phyloP scores from a whole-genome alignment of 1,284 basidiomycete species.

The Boletus calvinii region DNA sequence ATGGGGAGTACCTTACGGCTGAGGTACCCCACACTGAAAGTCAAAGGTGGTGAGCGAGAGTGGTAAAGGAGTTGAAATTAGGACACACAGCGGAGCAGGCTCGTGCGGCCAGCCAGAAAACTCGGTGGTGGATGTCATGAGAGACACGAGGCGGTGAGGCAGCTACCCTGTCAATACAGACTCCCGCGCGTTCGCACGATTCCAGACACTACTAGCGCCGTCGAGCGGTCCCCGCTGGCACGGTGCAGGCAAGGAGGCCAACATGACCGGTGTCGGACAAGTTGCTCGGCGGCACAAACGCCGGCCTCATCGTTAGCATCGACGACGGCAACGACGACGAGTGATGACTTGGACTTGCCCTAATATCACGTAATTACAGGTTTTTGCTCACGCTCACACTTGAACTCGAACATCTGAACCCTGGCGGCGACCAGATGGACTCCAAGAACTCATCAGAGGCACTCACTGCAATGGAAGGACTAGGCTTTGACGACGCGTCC shows the following conservation, averaged over 20 bases:
- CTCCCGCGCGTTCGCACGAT: conserved; percentile 31
- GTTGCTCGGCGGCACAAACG: conserved; percentile 9
- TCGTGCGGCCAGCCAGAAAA: conserved; percentile 45
- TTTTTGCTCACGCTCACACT: conserved; percentile 30
- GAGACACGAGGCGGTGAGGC: conserved; percentile 40
- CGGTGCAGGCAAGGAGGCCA: conserved; percentile 3
- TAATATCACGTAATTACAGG: conserved; percentile 28
- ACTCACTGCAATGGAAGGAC: conserved; percentile 51
- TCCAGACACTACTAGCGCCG: conserved; percentile 18
- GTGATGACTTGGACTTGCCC: conserved; percentile 12
- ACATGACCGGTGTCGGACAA: conserved; percentile 5
- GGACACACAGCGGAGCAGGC: conserved; percentile 40
- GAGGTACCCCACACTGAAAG: conserved; percentile 59
- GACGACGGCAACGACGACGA: conserved; percentile 15
- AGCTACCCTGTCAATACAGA: conserved; percentile 32
- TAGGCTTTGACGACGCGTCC: conserved; percentile 76
- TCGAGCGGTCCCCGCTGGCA: conserved; percentile 8
- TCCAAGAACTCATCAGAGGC: conserved; percentile 29
- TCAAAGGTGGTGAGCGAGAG: conserved; percentile 19
- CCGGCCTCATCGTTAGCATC: conserved; percentile 8
- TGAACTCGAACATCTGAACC: not conserved
- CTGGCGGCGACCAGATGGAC: conserved; percentile 19
- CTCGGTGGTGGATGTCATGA: conserved; percentile 46
- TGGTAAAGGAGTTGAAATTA: conserved; percentile 6
- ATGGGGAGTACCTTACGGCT: conserved; percentile 73